These are phyloP conservation scores for Chloranthus sessilifolius DNA, from an alignment of 164 flowering plant genomes.

Conservation along the genomic window DNA sequence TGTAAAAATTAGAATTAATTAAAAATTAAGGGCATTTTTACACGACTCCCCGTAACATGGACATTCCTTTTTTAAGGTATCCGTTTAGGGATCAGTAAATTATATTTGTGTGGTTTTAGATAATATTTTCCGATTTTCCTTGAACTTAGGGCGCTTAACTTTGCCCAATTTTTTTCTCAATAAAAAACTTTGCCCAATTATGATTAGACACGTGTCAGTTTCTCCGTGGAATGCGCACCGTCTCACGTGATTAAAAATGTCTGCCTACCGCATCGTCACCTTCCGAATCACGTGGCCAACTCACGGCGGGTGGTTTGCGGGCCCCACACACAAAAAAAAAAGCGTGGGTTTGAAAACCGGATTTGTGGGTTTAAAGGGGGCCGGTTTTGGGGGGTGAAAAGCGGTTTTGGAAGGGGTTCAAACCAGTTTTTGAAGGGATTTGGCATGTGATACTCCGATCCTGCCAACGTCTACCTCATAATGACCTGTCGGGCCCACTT, in stretches of 20 bases:
- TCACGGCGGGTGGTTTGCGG: slow-evolving; percentile 36
- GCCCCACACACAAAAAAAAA: slow-evolving; percentile 23
- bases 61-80: slow-evolving; percentile 51
- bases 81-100: slow-evolving; percentile 79
- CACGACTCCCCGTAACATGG: slow-evolving; percentile 22
- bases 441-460: slow-evolving; percentile 28
- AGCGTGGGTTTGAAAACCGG: not conserved
- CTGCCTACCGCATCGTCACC: slow-evolving; percentile 46
- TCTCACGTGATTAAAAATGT: slow-evolving; percentile 59
- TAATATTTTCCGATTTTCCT: slow-evolving; percentile 4
- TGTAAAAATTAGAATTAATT: no score
- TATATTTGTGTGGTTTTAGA: slow-evolving; percentile 12
- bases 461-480: slow-evolving; percentile 16
- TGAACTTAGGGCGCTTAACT: not conserved
- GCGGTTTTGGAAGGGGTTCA: slow-evolving; percentile 2
- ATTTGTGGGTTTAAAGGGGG: not conserved
- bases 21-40: not conserved
- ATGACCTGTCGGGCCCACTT: slow-evolving; percentile 20
- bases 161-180: no score
- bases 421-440: slow-evolving; percentile 5
- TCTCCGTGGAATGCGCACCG: slow-evolving; percentile 36
- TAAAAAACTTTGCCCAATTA: not conserved
- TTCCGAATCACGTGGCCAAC: slow-evolving; percentile 90
- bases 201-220: slow-evolving; percentile 37
- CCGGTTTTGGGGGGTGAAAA: not conserved